A percentile compares a stretch with the other conserved stretches of the same genome.
These are phyloP conservation scores for Arabis alpina DNA, from an alignment of 345 rosid species.

Conservation along the genomic window DNA sequence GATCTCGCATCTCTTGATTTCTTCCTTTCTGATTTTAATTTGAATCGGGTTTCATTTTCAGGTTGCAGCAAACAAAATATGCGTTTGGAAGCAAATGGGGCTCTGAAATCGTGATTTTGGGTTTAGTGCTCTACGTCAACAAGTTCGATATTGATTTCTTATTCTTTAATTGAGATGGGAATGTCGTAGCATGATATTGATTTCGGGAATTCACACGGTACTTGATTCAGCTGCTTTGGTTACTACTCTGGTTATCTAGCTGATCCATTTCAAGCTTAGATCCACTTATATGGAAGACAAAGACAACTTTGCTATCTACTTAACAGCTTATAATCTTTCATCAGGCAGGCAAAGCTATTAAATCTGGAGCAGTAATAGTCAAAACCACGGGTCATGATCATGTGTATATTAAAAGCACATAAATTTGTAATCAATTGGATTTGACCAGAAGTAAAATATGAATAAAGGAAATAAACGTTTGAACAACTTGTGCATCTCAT, in stretches of 20 bases:
- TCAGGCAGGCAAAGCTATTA: too few species aligned
- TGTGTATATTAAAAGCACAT: too few species aligned
- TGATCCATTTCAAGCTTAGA: conserved; percentile 78
- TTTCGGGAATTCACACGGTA: conserved; percentile 56
- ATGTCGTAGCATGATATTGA: neutral
- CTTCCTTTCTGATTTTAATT: too few species aligned
- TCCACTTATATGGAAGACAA: conserved; percentile 89
- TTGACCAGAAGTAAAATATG: too few species aligned
- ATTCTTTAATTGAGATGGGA: neutral
- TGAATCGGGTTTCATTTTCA: neutral
- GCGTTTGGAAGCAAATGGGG: conserved; percentile 83
- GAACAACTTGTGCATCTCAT: too few species aligned
- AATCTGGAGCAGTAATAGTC: too few species aligned
- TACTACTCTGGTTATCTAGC: conserved; percentile 86
- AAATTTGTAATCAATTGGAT: too few species aligned
- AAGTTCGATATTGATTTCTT: conserved; percentile 54
- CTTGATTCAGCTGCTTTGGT: conserved; percentile 40
- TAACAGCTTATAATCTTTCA: too few species aligned
- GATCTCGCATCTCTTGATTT: too few species aligned
- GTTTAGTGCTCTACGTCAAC: conserved; percentile 96
- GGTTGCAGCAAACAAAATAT: conserved; percentile 87
- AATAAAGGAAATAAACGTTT: too few species aligned
- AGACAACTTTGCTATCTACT: conserved; percentile 75
- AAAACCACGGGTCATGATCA: too few species aligned
- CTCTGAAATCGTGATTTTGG: conserved; percentile 94